Base-by-base conservation (phyloP, 495 filamentous ascomycete genomes). In the Neurospora sp. region DNA sequence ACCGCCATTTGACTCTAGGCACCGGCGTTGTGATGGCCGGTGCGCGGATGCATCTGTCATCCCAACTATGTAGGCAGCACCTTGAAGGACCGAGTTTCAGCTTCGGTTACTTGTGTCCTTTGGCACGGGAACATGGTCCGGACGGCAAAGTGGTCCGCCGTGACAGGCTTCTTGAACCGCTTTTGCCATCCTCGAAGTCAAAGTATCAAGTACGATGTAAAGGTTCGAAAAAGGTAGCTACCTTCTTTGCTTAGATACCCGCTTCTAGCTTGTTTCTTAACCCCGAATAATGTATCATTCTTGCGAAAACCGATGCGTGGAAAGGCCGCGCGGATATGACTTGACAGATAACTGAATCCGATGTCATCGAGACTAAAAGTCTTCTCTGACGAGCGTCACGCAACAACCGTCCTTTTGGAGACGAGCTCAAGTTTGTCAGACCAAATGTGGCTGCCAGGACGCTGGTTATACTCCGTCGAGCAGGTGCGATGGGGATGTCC, bases 201-300 rank as follows among this genome's bases (percentile, higher is more conserved):
- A 27, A 59, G 2, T 27, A 6, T 59, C 20, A 31, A 7, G 1
- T 5, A 48, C 12, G 9, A 20, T 48, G n/a, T 22, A 9, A 44
- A 2, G 2, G 6, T 9, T 44, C 16, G 1, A n/a, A 9, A 9
- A 31, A 31, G 2, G 27, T 31, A 20, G 16, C 3, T 9, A n/a
- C 16, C 3, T n/a, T n/a, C 18, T 1, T 4, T 20, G 9, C n/a
- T 22, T 48, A 4, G 8, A 22, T 0, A 20, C 1, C 0, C 0
- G 10, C n/a, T 22, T 48, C 46, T 2, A 0, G 42, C 3, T 1
- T 44, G 18, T 9, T 18, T 44, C 18, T n/a, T 0, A 9, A 44
- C 3, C 18, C 18, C 18, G 18, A 44, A 18, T n/a, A 2, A 44
- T n/a, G 9, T 18, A 8, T 9, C 42, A 9, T 9, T 44, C 42